Base-by-base conservation (phyloP, 257 asterid species). In the Verbascum thapsus region DNA sequence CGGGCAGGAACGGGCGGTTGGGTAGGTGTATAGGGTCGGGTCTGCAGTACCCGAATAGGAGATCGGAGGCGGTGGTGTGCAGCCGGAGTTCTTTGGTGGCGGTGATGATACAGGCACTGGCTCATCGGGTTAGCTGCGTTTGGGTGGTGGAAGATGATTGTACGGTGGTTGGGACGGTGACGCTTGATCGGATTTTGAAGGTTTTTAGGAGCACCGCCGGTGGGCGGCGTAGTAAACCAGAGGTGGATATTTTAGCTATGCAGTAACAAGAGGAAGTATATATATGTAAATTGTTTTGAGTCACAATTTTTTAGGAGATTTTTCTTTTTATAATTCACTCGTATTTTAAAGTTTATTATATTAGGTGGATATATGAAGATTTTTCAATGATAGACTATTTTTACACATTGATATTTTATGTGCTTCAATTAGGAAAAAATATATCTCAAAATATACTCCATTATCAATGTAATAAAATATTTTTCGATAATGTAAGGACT, bases 11-110 rank as follows among this genome's bases (percentile, higher is more conserved):
- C 34, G 55, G 70, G 7, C 63, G 60, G 50, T 57, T 63, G 18
- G 15, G 75, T 44, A 61, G 62, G 70, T 38, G 58, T 30, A 51
- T 60, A 5, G 63, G 62, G 47, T 41, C 79, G 0, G 74, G 82
- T 12, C 78, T 89, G 16, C 55, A 61, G 69, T 77, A 69, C 26
- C 62, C 79, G 0, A 78, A 69, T 0, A 80, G 86, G 85, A 77
- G 88, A 61, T 80, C 86, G 0, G 95, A 87, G 83, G 86, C 88
- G 6, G 78, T 90, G 3, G 70, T 78, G 22, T 87, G 98, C 48
- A 72, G 82, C 51, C 94, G 82, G 84, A 87, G 89, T 70, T 87
- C 95, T 13, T 69, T 90, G 68, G 83, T 82, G 68, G 98, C 96
- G 1, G 94, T 85, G 74, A 80, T 90, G 94, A 71, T 90, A 41